Base-by-base conservation (phyloP, 495 filamentous ascomycete genomes). In the Cladorrhinum samala region DNA sequence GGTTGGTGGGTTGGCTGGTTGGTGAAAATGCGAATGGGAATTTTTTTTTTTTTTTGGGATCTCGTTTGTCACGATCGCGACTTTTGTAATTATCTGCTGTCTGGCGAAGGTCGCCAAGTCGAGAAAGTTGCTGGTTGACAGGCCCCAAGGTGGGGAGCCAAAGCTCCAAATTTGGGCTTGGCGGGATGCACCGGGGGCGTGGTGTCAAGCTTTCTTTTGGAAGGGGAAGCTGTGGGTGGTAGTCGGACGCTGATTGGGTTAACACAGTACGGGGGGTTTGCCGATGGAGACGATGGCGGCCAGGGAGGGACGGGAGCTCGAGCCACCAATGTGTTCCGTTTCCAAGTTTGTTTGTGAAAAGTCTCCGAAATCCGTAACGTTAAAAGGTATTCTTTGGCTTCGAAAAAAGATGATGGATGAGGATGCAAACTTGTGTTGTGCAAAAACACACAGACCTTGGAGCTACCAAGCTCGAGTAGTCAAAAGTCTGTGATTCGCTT, bases 171-270 rank as follows among this genome's bases (percentile, higher is more conserved):
- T 33, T 33, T 5, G 27, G 27, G 5, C 11, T 33, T 5, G 27
- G 5, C 27, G 27, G 27, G 11, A 33, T 33, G 27, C 11, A 6
- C 27, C 6, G 5, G 27, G 27, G 27, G 27, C 27, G 27, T 11
- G 11, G 27, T 11, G 27, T 37, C 30, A 14, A 14, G 30, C 7
- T 14, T 37, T 37, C 30, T 37, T 14, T 37, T 37, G 30, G n/a
- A n/a, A n/a, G n/a, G n/a, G n/a, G 39, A 41, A 37, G 36, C 54
- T 33, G 27, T 25, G 41, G 46, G n/a, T n/a, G n/a, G n/a, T 40
- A 17, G 16, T 17, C 5, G 13, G 39, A 41, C 9, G 39, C 39
- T 41, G 39, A 41, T 41, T 41, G 39, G 39, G 5, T 18, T 41
- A 18, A 17, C 39, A 17, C 5, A 39, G 17, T 7, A 14, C 5